Conservation (phyloP, 164 flowering plant genomes). For the Hamamelis virginiana region DNA sequence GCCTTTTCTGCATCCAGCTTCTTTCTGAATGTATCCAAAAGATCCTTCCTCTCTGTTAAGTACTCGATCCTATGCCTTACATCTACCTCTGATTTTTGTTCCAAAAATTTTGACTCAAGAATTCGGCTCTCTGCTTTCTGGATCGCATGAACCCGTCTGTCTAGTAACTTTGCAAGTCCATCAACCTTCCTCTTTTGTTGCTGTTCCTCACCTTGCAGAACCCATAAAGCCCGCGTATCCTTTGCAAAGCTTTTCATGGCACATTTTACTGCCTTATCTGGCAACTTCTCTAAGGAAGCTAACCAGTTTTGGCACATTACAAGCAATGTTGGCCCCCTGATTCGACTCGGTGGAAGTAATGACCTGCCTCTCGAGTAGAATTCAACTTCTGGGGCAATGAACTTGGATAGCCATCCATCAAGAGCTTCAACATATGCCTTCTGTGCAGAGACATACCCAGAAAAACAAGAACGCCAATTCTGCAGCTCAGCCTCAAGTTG, state of each 20-base stretch:
- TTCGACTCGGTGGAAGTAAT: neutral
- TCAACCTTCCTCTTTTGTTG: conserved; percentile 20
- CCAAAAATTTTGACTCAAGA: neutral
- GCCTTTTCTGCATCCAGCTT: conserved; percentile 17
- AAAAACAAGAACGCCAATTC: conserved; percentile 18
- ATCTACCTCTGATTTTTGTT: conserved; percentile 2
- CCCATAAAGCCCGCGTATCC: conserved; percentile 15
- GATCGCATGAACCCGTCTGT: neutral
- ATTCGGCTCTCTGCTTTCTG: conserved; percentile 8
- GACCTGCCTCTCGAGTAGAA: conserved; percentile 5
- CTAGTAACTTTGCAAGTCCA: conserved; percentile 12
- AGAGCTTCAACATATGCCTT: conserved; percentile 22
- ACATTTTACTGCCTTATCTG: conserved; percentile 9
- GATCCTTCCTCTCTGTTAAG: conserved; percentile 10
- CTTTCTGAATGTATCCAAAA: conserved; percentile 3
- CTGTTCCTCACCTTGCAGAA: conserved; percentile 22
- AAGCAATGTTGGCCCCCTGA: conserved; percentile 13
- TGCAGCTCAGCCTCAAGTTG: conserved; percentile 22
- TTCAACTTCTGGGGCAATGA: conserved; percentile 13
- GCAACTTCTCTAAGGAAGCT: conserved; percentile 16
- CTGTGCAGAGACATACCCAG: conserved; percentile 14
- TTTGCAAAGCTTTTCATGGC: conserved; percentile 21
- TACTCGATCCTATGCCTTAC: neutral
- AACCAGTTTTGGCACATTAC: conserved; percentile 18
- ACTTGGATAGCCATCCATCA: conserved; percentile 20